These are phyloP conservation scores for Sporobolus alterniflorus DNA, from an alignment of 202 grass and related monocot genomes.

Conservation along the genomic window DNA sequence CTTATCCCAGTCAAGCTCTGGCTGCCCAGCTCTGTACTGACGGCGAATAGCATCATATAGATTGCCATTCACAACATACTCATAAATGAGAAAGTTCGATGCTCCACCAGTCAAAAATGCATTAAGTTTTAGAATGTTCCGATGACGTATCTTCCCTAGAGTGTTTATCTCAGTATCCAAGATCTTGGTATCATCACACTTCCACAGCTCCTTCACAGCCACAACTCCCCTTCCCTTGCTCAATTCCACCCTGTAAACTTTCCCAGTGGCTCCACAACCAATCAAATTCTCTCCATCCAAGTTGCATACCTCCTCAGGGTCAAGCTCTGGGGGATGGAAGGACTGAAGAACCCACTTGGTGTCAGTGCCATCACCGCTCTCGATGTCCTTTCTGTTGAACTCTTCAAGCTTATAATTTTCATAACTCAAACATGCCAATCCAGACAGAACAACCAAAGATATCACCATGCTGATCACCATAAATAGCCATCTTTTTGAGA, in stretches of 20 bases:
- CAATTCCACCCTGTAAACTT: slow-evolving; percentile 71
- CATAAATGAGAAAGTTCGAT: slow-evolving; percentile 68
- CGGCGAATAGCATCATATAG: slow-evolving; percentile 73
- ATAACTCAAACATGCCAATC: slow-evolving; percentile 66
- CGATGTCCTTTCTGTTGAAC: slow-evolving; percentile 41
- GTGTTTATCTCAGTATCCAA: slow-evolving; percentile 60
- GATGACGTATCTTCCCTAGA: slow-evolving; percentile 66
- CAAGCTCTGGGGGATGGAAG: slow-evolving; percentile 59
- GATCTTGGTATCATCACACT: slow-evolving; percentile 50
- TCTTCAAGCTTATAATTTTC: slow-evolving; percentile 79
- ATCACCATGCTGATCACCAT: slow-evolving; percentile 50
- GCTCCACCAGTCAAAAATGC: slow-evolving; percentile 55
- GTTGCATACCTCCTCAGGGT: slow-evolving; percentile 62
- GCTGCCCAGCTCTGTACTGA: slow-evolving; percentile 51
- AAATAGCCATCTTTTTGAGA: slow-evolving; percentile 41
- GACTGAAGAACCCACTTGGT: slow-evolving; percentile 71
- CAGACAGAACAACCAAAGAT: slow-evolving; percentile 55
- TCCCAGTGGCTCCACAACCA: slow-evolving; percentile 62
- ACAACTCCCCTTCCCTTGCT: slow-evolving; percentile 63
- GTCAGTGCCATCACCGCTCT: slow-evolving; percentile 42
- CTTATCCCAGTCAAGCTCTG: slow-evolving; percentile 69
- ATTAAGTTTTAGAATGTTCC: slow-evolving; percentile 80
- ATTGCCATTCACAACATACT: slow-evolving; percentile 77
- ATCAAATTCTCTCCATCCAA: slow-evolving; percentile 66
- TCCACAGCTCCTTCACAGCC: slow-evolving; percentile 75